Percentiles rank a stretch among this genome's conserved stretches.
These are phyloP conservation scores for Rhizopogon vesiculosus DNA, from an alignment of 768 basidiomycete genomes.

Conservation along the genomic window DNA sequence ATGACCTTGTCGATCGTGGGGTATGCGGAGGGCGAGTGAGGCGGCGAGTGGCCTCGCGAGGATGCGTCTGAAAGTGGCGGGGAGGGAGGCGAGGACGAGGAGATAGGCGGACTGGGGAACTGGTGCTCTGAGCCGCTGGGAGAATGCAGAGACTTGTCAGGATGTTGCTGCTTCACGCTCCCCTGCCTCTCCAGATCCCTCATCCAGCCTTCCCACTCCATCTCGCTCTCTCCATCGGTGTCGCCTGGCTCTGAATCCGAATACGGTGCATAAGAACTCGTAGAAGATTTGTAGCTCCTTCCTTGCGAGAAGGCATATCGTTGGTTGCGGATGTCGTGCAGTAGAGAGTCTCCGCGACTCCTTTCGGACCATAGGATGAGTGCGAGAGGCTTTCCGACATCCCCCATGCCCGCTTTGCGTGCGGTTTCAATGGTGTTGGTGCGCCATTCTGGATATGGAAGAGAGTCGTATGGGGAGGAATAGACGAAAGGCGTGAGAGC, in stretches of 20 bases:
- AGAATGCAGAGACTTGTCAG: slow-evolving; percentile 1
- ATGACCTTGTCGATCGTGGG: slow-evolving; percentile 20
- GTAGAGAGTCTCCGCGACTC: slow-evolving; percentile 11
- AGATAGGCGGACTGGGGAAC: not conserved
- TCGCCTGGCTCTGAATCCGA: slow-evolving; percentile 32
- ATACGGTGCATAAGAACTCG: slow-evolving; percentile 2
- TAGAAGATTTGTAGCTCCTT: slow-evolving; percentile 15
- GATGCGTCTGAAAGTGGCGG: slow-evolving; percentile 24
- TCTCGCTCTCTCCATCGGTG: slow-evolving; percentile 43
- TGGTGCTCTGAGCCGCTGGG: not conserved
- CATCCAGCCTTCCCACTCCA: slow-evolving; percentile 67
- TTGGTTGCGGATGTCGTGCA: slow-evolving; percentile 17
- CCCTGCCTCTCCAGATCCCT: slow-evolving; percentile 46
- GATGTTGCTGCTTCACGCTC: slow-evolving; percentile 8
- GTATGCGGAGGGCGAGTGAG: slow-evolving; percentile 8
- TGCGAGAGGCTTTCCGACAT: slow-evolving; percentile 51
- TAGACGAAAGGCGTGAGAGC: slow-evolving; percentile 21
- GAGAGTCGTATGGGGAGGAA: slow-evolving; percentile 27
- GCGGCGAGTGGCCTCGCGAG: slow-evolving; percentile 11
- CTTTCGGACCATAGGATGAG: slow-evolving; percentile 35
- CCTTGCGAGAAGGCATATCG: slow-evolving; percentile 19
- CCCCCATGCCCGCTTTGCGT: slow-evolving; percentile 52
- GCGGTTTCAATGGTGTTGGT: slow-evolving; percentile 44
- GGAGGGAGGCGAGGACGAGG: slow-evolving; percentile 13
- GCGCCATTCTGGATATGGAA: slow-evolving; percentile 71